Evolutionary conservation across 108 stramenopile genomes (phyloP), one percentile per base, ranked within the genome.

Genomic region (Cyclotella sp.): DNA sequence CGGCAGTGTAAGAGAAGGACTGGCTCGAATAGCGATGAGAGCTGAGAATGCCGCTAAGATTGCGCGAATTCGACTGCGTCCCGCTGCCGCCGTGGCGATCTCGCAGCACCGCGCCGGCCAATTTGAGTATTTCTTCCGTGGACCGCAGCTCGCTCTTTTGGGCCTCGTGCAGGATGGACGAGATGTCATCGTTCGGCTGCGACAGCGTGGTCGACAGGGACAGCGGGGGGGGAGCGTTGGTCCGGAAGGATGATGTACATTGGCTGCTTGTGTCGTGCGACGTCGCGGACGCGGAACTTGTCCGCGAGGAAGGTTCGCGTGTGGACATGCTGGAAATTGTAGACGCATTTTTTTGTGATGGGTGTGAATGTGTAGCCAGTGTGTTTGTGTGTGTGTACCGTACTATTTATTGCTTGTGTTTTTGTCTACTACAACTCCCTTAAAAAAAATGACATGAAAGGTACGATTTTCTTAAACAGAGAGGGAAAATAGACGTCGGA

Each of bases 111-210:
- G 46, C 59, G 15, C 75, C 57, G 9, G 75, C 75, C 16, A 68
- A 44, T 51, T 68, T 76, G 47, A 76, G 65, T 46, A 76, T 52
- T 39, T 68, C 66, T 11, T 52, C 55, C 19, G 75, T 76, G 16
- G 75, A 68, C n/a, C 54, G 66, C 3, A 66, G 39, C 59, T 76
- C 75, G 28, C 47, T 22, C 59, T 59, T 49, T 40, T 76, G 65
- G 18, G 75, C 75, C 29, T 76, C 75, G 19, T 54, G 57, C 44
- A 76, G 27, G 29, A 76, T 76, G 75, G 73, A 74, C 12, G 73
- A 10, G 16, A 74, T 52, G 22, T 74, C 73, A 34, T 74, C 68
- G 15, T 3, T 49, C 2, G n/a, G 18, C 47, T 16, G 47, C 9
- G 15, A 9, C n/a, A 7, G 47, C n/a, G 15, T 3, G 2, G 47